Base-by-base conservation (phyloP, 768 basidiomycete genomes). In the Pholiota conissans region DNA sequence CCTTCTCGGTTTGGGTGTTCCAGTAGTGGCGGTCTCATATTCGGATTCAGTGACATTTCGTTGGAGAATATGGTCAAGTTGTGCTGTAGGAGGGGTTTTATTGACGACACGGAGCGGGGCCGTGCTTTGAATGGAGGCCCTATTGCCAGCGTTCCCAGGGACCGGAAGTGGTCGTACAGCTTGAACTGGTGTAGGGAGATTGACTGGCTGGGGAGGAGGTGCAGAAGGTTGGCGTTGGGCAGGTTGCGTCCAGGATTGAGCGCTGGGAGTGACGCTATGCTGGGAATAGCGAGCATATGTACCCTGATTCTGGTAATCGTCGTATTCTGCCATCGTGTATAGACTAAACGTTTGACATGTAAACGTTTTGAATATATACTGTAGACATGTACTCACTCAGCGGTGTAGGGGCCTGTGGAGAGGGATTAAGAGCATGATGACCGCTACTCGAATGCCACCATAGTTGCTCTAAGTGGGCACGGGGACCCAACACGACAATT, bases 141-240 rank as follows among this genome's bases (percentile, higher is more conserved):
- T 24, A 39, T 56, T 42, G 6, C 30, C 30, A 32, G 13, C 6
- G 13, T 32, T 32, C 13, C 30, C 30, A 3, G 62, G 59, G 14
- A 29, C 55, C 1, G 58, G 63, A 37, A 64, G 56, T 3, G 60
- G 63, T n/a, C 57, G 54, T n/a, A 52, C 45, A 10, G 55, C 39
- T 22, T 52, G 52, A 26, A 59, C 52, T 8, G 63, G 57, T 20
- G 59, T 56, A 11, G 53, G 62, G 40, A 56, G 24, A 7, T 56
- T 35, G 45, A 58, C 28, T 22, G 62, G 58, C 30, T 55, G 57
- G n/a, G 60, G 60, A 50, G 57, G 52, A 30, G 63, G 63, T 20
- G 24, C 55, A 6, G 59, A 24, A 30, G 61, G 39, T 9, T 37
- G 42, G 29, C 52, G 51, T 22, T 53, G 55, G 10, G 29, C 14